These are phyloP conservation scores for Heliosperma pusillum DNA, from an alignment of 148 eudicot species.

Conservation along the genomic window DNA sequence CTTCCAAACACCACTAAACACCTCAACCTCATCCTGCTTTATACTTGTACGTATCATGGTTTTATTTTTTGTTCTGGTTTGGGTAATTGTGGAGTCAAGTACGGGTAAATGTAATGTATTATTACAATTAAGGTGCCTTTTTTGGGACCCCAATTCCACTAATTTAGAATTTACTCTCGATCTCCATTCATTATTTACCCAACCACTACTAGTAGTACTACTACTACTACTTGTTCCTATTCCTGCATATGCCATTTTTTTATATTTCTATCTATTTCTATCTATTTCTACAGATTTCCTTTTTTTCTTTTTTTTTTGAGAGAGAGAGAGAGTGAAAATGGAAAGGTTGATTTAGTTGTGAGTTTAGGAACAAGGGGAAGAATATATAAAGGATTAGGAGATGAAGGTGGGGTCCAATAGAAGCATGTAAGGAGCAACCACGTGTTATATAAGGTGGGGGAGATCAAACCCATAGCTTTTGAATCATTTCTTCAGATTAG, in stretches of 20 bases:
- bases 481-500: neutral
- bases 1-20: slow-evolving; percentile 41
- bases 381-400: slow-evolving; percentile 19
- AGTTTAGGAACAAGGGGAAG: slow-evolving; percentile 3
- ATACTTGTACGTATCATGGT: no score
- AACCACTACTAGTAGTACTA: neutral
- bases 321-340: neutral
- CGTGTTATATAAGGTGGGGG: slow-evolving; percentile 21
- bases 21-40: no score
- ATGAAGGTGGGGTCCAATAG: neutral
- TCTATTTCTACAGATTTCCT: no score
- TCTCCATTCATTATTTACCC: no score
- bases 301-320: no score
- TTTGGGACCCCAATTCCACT: slow-evolving; percentile 6
- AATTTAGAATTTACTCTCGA: neutral
- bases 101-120: slow-evolving; percentile 19
- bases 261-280: no score
- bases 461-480: neutral
- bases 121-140: neutral
- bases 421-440: slow-evolving; percentile 24
- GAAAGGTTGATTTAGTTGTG: neutral
- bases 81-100: slow-evolving; percentile 12
- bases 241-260: neutral
- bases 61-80: neutral
- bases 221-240: slow-evolving; percentile 5